Conservation (phyloP, 768 basidiomycete genomes). For the Hebeloma cylindrosporum region DNA sequence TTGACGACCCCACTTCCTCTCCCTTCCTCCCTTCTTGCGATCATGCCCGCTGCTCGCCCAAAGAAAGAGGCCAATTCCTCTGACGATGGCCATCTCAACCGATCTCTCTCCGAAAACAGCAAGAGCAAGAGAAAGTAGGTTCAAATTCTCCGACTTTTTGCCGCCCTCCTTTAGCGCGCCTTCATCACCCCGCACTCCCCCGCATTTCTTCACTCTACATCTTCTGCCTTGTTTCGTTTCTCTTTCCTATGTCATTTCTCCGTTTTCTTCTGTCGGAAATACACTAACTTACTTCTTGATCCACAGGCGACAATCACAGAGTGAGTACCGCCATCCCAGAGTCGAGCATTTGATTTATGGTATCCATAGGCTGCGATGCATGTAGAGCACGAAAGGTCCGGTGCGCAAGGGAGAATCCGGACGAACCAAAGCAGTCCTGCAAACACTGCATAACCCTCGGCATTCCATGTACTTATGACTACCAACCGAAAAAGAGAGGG, state of each 20-base stretch:
- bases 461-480: slow-evolving; percentile 87
- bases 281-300: slow-evolving; percentile 35
- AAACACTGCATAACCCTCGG: slow-evolving; percentile 84
- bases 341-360: slow-evolving; percentile 12
- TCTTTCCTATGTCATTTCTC: slow-evolving; percentile 41
- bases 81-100: slow-evolving; percentile 59
- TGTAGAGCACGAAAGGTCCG: slow-evolving; percentile 86
- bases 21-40: slow-evolving; percentile 32
- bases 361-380: slow-evolving; percentile 72
- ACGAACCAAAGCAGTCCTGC: slow-evolving; percentile 77
- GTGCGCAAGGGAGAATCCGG: slow-evolving; percentile 77
- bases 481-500: slow-evolving; percentile 91
- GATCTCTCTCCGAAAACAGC: slow-evolving; percentile 61
- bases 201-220: slow-evolving; percentile 33
- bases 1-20: slow-evolving; percentile 30
- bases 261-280: slow-evolving; percentile 19
- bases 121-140: slow-evolving; percentile 82
- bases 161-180: slow-evolving; percentile 42
- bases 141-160: slow-evolving; percentile 53
- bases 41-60: slow-evolving; percentile 66
- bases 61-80: slow-evolving; percentile 69
- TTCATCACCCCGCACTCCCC: slow-evolving; percentile 44
- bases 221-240: slow-evolving; percentile 21
- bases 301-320: slow-evolving; percentile 80
- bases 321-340: slow-evolving; percentile 47